These are phyloP conservation scores for Blastocystis sp. DNA, from an alignment of 352 stramenopile species.

Conservation along the genomic window DNA sequence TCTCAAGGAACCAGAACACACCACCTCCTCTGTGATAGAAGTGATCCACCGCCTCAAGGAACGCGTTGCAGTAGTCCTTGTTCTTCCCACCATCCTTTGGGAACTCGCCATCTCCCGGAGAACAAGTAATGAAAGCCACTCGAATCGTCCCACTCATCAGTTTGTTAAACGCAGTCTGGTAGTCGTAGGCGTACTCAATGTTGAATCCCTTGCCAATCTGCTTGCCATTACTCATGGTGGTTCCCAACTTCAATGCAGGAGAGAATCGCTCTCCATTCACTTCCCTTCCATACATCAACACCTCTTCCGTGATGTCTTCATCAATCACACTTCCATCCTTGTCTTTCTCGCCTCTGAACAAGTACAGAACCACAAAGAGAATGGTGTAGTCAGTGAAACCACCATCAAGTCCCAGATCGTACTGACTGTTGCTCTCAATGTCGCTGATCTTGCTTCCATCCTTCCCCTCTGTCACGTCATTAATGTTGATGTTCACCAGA, in stretches of 20 bases:
- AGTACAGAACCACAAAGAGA: slow-evolving; percentile 55
- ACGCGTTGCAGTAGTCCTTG: neutral
- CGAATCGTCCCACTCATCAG: neutral
- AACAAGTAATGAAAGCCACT: slow-evolving; percentile 35
- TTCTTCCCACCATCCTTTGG: neutral
- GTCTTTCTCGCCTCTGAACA: slow-evolving; percentile 14
- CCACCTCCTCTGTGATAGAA: slow-evolving; percentile 35
- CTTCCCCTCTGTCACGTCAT: neutral
- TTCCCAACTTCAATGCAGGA: neutral
- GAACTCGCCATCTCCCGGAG: slow-evolving; percentile 13
- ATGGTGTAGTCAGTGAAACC: slow-evolving; percentile 45
- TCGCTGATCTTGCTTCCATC: neutral
- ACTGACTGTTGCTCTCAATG: slow-evolving; percentile 5
- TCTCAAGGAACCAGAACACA: slow-evolving; percentile 56
- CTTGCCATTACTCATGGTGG: neutral
- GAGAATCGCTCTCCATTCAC: neutral
- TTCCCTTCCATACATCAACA: neutral
- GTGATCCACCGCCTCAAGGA: neutral
- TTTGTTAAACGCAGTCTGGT: slow-evolving; percentile 17
- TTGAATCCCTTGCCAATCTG: slow-evolving; percentile 54
- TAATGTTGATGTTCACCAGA: neutral
- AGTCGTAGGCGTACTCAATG: slow-evolving; percentile 40
- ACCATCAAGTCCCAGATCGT: slow-evolving; percentile 55
- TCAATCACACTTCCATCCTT: neutral
- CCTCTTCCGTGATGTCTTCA: slow-evolving; percentile 12